Evolutionary conservation across 345 rosid genomes (phyloP).

Genomic region (Cardamine chenopodiifolia): DNA sequence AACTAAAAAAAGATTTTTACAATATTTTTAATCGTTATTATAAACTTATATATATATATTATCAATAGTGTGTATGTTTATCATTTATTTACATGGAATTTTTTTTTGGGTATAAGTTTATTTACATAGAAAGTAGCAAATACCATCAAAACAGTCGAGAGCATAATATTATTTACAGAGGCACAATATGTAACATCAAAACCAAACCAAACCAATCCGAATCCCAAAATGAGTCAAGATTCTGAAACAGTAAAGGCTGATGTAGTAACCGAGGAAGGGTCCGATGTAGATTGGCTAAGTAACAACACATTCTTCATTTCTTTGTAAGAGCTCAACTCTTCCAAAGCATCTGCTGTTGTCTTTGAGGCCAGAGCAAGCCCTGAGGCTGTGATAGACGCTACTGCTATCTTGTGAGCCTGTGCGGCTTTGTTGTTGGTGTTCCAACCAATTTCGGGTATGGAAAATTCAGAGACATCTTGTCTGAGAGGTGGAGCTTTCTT

Average conservation of each 20-base stretch:
- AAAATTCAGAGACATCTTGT: slow-evolving; percentile 55
- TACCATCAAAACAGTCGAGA: slow-evolving; percentile 13
- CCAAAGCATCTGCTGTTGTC: slow-evolving; percentile 88
- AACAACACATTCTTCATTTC: slow-evolving; percentile 62
- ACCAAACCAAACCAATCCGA: slow-evolving; percentile 8
- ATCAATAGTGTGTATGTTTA: not conserved
- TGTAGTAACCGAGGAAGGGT: slow-evolving; percentile 31
- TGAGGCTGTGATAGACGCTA: slow-evolving; percentile 55
- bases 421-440: slow-evolving; percentile 27
- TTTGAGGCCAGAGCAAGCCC: slow-evolving; percentile 48
- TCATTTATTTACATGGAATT: not conserved
- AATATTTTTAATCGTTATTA: not conserved
- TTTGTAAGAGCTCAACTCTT: slow-evolving; percentile 75
- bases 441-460: slow-evolving; percentile 41
- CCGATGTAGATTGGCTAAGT: slow-evolving; percentile 49
- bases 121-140: slow-evolving; percentile 10
- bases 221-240: slow-evolving; percentile 27
- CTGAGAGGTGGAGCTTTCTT: slow-evolving; percentile 85
- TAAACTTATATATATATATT: not conserved
- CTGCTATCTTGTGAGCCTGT: slow-evolving; percentile 36
- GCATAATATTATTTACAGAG: slow-evolving; percentile 13
- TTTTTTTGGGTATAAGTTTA: slow-evolving; percentile 2
- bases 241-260: slow-evolving; percentile 33
- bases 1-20: not conserved
- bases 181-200: slow-evolving; percentile 10